Evolutionary conservation across 176 grass and related monocot genomes (phyloP).

Genomic region (sorghum (Sorghum bicolor)): DNA sequence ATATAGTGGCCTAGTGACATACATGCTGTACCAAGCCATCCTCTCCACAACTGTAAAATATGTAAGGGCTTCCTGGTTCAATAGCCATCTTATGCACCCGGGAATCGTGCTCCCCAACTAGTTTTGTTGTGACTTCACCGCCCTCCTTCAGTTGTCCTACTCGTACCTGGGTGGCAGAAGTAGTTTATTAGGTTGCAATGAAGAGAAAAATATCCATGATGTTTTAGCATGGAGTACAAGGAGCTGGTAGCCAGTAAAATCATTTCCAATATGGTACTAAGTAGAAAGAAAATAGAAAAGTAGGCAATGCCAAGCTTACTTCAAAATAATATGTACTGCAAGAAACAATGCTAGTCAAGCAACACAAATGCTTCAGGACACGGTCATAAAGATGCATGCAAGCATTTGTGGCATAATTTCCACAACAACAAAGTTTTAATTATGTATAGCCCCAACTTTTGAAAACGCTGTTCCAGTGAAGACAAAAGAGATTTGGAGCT

Average conservation of each 20-base stretch:
- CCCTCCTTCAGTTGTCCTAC: conserved; percentile 57
- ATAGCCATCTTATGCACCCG: conserved; percentile 65
- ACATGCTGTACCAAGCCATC: conserved; percentile 87
- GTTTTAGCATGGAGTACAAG: background rate
- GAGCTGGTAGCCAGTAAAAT: background rate
- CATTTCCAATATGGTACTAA: conserved; percentile 17
- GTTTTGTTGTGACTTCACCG: conserved; percentile 55
- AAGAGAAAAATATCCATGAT: background rate
- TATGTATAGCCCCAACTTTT: background rate
- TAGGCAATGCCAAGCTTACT: background rate
- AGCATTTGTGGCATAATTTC: background rate
- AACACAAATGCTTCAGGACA: background rate
- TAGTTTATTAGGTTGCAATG: background rate
- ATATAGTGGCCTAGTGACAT: conserved; percentile 33
- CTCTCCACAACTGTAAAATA: conserved; percentile 87
- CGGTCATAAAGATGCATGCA: background rate
- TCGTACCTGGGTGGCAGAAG: conserved; percentile 54
- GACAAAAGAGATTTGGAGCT: background rate
- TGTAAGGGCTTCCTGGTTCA: conserved; percentile 66
- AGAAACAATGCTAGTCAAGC: background rate
- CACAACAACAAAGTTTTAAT: background rate
- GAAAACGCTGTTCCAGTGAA: background rate
- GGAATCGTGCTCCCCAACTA: conserved; percentile 52
- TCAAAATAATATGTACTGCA: background rate
- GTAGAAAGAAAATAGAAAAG: background rate